Evolutionary conservation across 2,329 filamentous ascomycete species (phyloP).

Genomic region (Chaetothyriales sp.): DNA sequence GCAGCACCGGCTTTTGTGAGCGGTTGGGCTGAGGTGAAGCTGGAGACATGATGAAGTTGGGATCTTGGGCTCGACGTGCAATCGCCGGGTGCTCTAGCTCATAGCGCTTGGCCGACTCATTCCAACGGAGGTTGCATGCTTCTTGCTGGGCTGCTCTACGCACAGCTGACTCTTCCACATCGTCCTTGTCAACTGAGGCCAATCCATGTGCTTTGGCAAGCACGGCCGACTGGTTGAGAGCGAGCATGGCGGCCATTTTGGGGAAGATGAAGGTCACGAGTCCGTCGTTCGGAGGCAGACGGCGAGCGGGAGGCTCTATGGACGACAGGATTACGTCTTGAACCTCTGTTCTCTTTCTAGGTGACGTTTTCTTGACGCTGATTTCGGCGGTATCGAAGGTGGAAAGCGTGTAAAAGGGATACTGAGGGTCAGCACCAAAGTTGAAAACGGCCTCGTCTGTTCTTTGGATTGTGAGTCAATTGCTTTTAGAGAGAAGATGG

Average conservation of each 20-base stretch:
- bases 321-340: conserved; percentile 31
- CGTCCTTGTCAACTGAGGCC: conserved; percentile 25
- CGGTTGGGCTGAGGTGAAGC: background rate
- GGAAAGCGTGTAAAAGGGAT: conserved; percentile 32
- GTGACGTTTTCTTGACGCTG: conserved; percentile 27
- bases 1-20: conserved; percentile 19
- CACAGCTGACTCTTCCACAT: conserved; percentile 30
- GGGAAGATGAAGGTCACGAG: conserved; percentile 33
- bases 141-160: conserved; percentile 31
- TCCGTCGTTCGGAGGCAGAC: conserved; percentile 27
- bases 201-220: conserved; percentile 27
- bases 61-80: conserved; percentile 14
- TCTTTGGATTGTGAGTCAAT: conserved; percentile 18
- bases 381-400: conserved; percentile 30
- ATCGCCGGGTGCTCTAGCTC: conserved; percentile 33
- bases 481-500: background rate
- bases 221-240: conserved; percentile 31
- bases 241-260: conserved; percentile 34
- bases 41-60: conserved; percentile 6
- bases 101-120: conserved; percentile 26
- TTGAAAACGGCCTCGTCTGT: conserved; percentile 28
- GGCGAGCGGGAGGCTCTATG: conserved; percentile 25
- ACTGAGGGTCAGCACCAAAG: conserved; percentile 26
- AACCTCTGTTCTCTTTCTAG: conserved; percentile 24
- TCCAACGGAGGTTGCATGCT: conserved; percentile 32